Percentiles rank a stretch among this genome's conserved stretches.
Evolutionary conservation across 345 rosid species (phyloP).

Genomic region (Eucalyptus lansdowneana): DNA sequence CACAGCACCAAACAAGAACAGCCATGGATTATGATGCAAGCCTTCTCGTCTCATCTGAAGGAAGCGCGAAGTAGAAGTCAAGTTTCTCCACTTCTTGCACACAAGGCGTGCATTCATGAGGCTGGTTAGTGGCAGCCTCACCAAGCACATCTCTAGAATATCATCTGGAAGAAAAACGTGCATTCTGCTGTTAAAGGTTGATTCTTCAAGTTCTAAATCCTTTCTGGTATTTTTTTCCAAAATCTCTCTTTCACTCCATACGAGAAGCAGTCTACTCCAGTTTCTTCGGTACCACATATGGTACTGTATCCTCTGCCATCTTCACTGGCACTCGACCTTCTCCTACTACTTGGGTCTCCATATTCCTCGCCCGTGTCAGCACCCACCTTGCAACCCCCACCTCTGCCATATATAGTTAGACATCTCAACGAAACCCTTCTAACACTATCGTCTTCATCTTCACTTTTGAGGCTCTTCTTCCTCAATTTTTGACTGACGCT

Average conservation of each 20-base stretch:
- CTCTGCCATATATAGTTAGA: slow-evolving; percentile 59
- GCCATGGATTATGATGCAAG: slow-evolving; percentile 66
- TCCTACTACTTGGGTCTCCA: slow-evolving; percentile 62
- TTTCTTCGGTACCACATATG: slow-evolving; percentile 60
- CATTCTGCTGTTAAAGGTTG: slow-evolving; percentile 17
- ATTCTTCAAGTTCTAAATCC: background rate
- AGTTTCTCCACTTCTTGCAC: slow-evolving; percentile 84
- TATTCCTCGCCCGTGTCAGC: slow-evolving; percentile 74
- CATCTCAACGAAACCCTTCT: slow-evolving; percentile 55
- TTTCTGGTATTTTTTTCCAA: slow-evolving; percentile 58
- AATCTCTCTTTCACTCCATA: slow-evolving; percentile 77
- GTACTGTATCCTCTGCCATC: slow-evolving; percentile 51
- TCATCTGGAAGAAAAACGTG: slow-evolving; percentile 80
- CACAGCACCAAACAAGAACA: slow-evolving; percentile 78
- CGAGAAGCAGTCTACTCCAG: slow-evolving; percentile 77
- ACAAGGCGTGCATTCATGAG: slow-evolving; percentile 87
- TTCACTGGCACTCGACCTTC: slow-evolving; percentile 77
- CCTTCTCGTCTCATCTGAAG: slow-evolving; percentile 68
- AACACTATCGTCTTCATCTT: slow-evolving; percentile 40
- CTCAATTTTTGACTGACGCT: slow-evolving; percentile 69
- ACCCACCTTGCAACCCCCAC: slow-evolving; percentile 94
- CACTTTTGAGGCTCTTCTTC: slow-evolving; percentile 38
- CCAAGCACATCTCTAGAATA: slow-evolving; percentile 81
- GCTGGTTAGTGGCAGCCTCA: slow-evolving; percentile 75
- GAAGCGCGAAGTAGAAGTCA: slow-evolving; percentile 63